A percentile compares a stretch with the other conserved stretches of the same genome.
phyloP scores from a whole-genome alignment of 768 basidiomycete species.

The Steccherinum ochraceum region DNA sequence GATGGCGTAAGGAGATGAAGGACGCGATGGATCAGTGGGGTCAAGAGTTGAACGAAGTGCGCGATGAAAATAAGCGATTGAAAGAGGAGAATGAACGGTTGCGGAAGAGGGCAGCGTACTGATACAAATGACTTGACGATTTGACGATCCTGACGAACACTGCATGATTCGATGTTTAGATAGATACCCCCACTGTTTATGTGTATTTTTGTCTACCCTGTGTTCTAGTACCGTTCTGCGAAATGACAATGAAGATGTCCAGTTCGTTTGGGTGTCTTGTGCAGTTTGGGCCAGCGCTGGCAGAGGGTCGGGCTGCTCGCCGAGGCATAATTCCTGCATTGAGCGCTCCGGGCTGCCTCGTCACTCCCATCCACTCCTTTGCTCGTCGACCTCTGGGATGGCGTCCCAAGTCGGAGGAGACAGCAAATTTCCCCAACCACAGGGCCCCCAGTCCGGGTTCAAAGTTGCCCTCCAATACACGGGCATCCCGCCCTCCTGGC shows the following conservation, averaged over 20 bases:
- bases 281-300: too few species aligned
- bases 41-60: constrained; percentile 43
- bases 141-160: neutral
- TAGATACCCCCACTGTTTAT: neutral
- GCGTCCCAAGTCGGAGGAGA: constrained; percentile 18
- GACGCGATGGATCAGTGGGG: constrained; percentile 55
- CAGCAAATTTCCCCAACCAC: constrained; percentile 13
- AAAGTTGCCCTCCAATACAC: constrained; percentile 61
- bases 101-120: constrained; percentile 30
- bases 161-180: neutral
- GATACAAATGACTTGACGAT: neutral
- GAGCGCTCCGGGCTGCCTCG: too few species aligned
- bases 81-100: constrained; percentile 63
- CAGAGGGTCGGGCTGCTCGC: too few species aligned
- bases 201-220: neutral
- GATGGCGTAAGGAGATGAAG: constrained; percentile 61
- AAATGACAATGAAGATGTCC: too few species aligned
- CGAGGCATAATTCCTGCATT: too few species aligned
- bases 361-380: too few species aligned
- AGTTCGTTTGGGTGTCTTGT: too few species aligned
- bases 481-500: constrained; percentile 64
- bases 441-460: constrained; percentile 43
- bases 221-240: too few species aligned
- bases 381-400: constrained; percentile 15
- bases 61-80: constrained; percentile 44